Evolutionary conservation across 2,329 filamentous ascomycete species (phyloP), one percentile per base, ranked within the genome.

Genomic region (Pseudogymnoascus sp.): DNA sequence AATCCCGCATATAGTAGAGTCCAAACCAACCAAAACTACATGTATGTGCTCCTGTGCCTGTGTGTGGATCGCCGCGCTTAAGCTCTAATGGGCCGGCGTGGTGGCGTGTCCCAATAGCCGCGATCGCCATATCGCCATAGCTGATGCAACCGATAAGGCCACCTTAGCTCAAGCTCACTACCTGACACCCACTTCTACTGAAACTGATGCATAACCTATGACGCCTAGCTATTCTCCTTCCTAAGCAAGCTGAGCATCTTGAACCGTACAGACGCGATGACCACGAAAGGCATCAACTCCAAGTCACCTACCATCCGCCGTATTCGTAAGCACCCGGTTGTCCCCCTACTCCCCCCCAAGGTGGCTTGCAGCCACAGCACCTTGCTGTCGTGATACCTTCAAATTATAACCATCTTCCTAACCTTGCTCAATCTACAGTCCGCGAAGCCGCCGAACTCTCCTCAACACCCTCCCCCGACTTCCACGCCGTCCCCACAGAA

Each of bases 361-460:
- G 42, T 11, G 22, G 42, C 23, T 28, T n/a, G 6, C 22, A 23
- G 22, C 41, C 14, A 8, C 14, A 16, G 7, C 30, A 30, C 45
- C 45, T 52, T 41, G 23, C 12, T 39, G 52, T 12, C 36, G 33
- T 59, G 60, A 75, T 74, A 38, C 71, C 73, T 45, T 70, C 70
- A 45, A 72, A 72, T 59, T 71, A 73, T 23, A 70, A 16, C 7
- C 12, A 4, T 25, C 14, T 1, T 35, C 4, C 49, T 55, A 33
- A 55, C 49, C 11, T 5, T 55, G 25, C 28, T 55, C 12, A 33
- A 55, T 8, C 28, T 52, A 45, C 68, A 91, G 88, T 97, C 72
- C 91, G 91, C 76, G 94, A 97, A 85, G 92, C 93, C 63, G 83
- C 89, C 64, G 94, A 97, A 74, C 84, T 99, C 62, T 86, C 90